Evolutionary conservation across 1,284 basidiomycete genomes (phyloP), one percentile per base, ranked within the genome.

Genomic region (Ganoderma resinaceum): DNA sequence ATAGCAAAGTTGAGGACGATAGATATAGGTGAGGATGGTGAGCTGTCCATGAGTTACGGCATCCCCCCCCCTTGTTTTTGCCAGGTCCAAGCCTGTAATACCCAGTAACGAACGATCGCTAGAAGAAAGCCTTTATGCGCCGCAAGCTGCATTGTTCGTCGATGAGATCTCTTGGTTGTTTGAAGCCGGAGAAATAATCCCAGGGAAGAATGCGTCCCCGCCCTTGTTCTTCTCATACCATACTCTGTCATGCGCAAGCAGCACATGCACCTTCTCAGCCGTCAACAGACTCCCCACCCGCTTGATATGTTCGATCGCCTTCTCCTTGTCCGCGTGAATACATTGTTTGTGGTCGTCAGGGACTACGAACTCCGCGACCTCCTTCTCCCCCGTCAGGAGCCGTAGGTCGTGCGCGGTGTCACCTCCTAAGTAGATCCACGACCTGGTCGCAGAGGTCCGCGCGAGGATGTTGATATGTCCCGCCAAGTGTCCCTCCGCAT

Each of bases 341-440:
- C 85, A 87, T 29, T 67, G 67, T 14, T 73, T 68, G 2, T 46
- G 38, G 2, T 76, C 77, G 42, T 73, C 68, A 65, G 66, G 72
- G 65, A 57, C 78, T 72, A 42, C 71, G 71, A 65, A 75, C 74
- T 12, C 69, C 46, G 83, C 81, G 43, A 89, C 80, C 6, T 80
- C 72, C 35, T 78, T 78, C 71, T 85, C 81, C 18, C 85, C 85
- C 3, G 81, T 85, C 49, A 90, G 74, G 59, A 89, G 76, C 23
- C 83, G 79, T 79, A 81, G 81, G 75, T 88, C 84, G 72, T 89
- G 89, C 7, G 84, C 86, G 60, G 83, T 83, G 74, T 89, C 87
- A 0, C 84, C 86, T 2, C 80, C 87, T 20, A 90, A 80, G 69
- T 83, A 86, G 33, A 88, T 80, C 88, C 87, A 89, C 5, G 78